Percentiles rank a stretch among this genome's conserved stretches.
Evolutionary conservation across 2,329 filamentous ascomycete genomes (phyloP).

Genomic region (Xylariaceae sp.): DNA sequence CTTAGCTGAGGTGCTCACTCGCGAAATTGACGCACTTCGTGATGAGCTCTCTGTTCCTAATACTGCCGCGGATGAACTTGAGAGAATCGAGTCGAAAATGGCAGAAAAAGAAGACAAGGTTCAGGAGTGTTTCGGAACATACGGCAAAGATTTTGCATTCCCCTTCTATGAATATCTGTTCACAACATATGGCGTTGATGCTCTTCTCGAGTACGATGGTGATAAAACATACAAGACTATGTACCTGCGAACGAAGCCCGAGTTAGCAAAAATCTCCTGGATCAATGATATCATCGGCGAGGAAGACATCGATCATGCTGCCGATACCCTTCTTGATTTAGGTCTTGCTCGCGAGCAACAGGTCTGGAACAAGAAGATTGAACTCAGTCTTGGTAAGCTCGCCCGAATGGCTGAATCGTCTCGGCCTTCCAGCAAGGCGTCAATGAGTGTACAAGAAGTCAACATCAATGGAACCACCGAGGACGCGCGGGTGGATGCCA

Average conservation of each 20-base stretch:
- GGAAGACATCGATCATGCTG: slow-evolving; percentile 75
- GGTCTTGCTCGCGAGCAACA: slow-evolving; percentile 76
- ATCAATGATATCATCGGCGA: slow-evolving; percentile 88
- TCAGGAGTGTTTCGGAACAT: slow-evolving; percentile 63
- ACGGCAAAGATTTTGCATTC: slow-evolving; percentile 70
- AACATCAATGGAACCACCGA: slow-evolving; percentile 32
- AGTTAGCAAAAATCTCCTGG: slow-evolving; percentile 84
- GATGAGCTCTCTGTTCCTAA: slow-evolving; percentile 43
- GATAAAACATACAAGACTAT: slow-evolving; percentile 76
- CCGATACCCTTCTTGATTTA: slow-evolving; percentile 71
- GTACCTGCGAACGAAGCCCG: slow-evolving; percentile 75
- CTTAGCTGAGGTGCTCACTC: slow-evolving; percentile 61
- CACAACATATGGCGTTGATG: slow-evolving; percentile 66
- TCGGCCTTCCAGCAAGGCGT: slow-evolving; percentile 40
- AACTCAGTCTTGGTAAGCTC: slow-evolving; percentile 88
- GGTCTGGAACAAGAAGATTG: slow-evolving; percentile 91
- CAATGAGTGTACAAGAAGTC: slow-evolving; percentile 35
- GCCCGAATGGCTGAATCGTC: slow-evolving; percentile 69
- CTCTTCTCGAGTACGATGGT: slow-evolving; percentile 72
- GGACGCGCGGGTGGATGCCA: slow-evolving; percentile 50
- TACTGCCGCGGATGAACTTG: slow-evolving; percentile 43
- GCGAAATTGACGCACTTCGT: slow-evolving; percentile 55
- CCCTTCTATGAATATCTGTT: slow-evolving; percentile 84
- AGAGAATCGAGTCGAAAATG: slow-evolving; percentile 50
- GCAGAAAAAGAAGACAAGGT: slow-evolving; percentile 56